phyloP scores from a whole-genome alignment of 140 eudicot species.

The Artemisia princeps region DNA sequence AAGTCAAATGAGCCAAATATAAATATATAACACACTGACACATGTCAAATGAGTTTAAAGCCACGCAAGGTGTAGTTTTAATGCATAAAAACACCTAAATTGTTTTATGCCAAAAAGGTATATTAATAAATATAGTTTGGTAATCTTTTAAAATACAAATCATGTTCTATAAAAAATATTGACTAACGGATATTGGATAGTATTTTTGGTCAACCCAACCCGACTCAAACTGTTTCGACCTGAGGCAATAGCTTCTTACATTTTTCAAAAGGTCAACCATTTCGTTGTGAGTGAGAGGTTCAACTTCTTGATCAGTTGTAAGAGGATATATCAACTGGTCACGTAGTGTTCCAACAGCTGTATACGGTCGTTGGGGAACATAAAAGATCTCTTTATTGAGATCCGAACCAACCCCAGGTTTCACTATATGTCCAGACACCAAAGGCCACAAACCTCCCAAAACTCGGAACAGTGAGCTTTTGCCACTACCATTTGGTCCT shows the following conservation, averaged over 20 bases:
- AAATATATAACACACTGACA: neutral
- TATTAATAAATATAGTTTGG: too few relatives aligned
- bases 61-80: neutral
- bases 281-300: constrained; percentile 61
- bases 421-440: constrained; percentile 89
- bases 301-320: constrained; percentile 72
- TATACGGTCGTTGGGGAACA: constrained; percentile 96
- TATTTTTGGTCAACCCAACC: neutral
- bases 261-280: constrained; percentile 84
- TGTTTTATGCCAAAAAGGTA: too few relatives aligned
- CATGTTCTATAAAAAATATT: too few relatives aligned
- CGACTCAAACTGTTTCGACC: neutral
- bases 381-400: constrained; percentile 93
- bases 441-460: constrained; percentile 98
- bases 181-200: too few relatives aligned
- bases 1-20: neutral
- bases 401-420: constrained; percentile 98
- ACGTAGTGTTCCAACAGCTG: constrained; percentile 95
- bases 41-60: neutral
- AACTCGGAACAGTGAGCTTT: constrained; percentile 96
- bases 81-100: neutral
- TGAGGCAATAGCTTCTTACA: constrained; percentile 35
- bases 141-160: too few relatives aligned
- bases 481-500: constrained; percentile 99
- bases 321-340: constrained; percentile 97